Evolutionary conservation across 2,329 filamentous ascomycete genomes (phyloP).

Genomic region (Lecanicillium sp.): DNA sequence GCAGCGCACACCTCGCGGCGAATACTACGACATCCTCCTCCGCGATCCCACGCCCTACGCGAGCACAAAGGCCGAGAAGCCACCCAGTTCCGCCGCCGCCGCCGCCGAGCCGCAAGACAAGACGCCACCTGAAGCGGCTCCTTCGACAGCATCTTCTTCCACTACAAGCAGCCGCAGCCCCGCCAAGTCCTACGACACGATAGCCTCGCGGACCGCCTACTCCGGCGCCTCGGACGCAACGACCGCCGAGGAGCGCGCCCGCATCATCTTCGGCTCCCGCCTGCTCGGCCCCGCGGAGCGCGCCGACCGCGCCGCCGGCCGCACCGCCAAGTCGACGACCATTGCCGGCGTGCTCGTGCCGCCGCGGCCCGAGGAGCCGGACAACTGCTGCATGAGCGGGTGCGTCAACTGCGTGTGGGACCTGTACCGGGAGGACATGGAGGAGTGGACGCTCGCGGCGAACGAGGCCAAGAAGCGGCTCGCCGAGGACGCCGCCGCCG

Average conservation of each 20-base stretch:
- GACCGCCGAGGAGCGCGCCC: slow-evolving; percentile 47
- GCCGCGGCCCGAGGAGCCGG: slow-evolving; percentile 78
- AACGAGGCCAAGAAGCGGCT: slow-evolving; percentile 56
- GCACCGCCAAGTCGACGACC: slow-evolving; percentile 52
- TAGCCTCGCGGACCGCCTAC: slow-evolving; percentile 7
- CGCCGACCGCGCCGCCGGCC: slow-evolving; percentile 51
- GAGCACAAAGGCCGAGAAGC: not conserved
- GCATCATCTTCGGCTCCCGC: slow-evolving; percentile 76
- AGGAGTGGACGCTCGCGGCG: slow-evolving; percentile 70
- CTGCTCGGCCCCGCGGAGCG: slow-evolving; percentile 69
- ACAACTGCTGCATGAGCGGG: slow-evolving; percentile 99
- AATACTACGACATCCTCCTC: slow-evolving; percentile 14
- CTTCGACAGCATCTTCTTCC: not conserved
- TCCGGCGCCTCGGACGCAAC: slow-evolving; percentile 31
- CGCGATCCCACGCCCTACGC: slow-evolving; percentile 9
- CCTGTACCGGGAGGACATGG: slow-evolving; percentile 81
- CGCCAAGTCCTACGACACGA: slow-evolving; percentile 9
- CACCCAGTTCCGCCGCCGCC: not conserved
- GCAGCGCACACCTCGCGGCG: slow-evolving; percentile 6
- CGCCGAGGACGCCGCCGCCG: slow-evolving; percentile 25
- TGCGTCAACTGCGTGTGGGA: slow-evolving; percentile 99
- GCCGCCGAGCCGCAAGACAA: not conserved
- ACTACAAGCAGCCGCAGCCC: not conserved
- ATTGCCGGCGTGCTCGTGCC: slow-evolving; percentile 79
- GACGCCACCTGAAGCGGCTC: not conserved